Conservation (phyloP, 2,329 filamentous ascomycete genomes). For the Sclerotinia trifoliorum region DNA sequence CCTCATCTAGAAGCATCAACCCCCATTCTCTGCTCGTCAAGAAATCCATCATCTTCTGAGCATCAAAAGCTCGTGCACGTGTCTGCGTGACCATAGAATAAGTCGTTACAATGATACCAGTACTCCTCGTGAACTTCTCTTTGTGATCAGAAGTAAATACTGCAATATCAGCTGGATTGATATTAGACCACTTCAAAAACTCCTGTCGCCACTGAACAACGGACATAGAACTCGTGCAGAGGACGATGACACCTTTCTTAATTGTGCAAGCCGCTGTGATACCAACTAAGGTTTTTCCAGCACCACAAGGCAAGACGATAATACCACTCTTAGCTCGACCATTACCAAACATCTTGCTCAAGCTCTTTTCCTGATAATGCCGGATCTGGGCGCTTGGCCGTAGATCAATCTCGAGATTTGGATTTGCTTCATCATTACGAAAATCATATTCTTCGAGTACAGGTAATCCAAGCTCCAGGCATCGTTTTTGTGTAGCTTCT, state of each 20-base stretch:
- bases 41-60: constrained; percentile 97
- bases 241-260: constrained; percentile 91
- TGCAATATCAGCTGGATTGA: constrained; percentile 87
- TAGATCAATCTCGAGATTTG: constrained; percentile 90
- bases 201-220: constrained; percentile 96
- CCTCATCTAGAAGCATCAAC: constrained; percentile 93
- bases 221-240: constrained; percentile 97
- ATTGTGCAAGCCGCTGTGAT: constrained; percentile 97
- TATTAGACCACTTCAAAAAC: constrained; percentile 99
- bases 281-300: constrained; percentile 96
- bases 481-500: constrained; percentile 84
- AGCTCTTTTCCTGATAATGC: constrained; percentile 92
- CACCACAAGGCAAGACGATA: constrained; percentile 93
- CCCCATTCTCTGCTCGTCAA: constrained; percentile 90
- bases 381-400: constrained; percentile 87
- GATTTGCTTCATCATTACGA: constrained; percentile 82
- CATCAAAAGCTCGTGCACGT: constrained; percentile 82
- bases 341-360: constrained; percentile 99
- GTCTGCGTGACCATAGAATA: constrained; percentile 99
- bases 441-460: constrained; percentile 98
- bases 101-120: constrained; percentile 94
- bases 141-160: constrained; percentile 96
- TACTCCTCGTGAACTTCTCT: constrained; percentile 78
- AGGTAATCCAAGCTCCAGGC: constrained; percentile 80
- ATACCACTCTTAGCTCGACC: constrained; percentile 95